Base-by-base conservation (phyloP, 331 rosid species). In the Rhamnella rubrinervis region DNA sequence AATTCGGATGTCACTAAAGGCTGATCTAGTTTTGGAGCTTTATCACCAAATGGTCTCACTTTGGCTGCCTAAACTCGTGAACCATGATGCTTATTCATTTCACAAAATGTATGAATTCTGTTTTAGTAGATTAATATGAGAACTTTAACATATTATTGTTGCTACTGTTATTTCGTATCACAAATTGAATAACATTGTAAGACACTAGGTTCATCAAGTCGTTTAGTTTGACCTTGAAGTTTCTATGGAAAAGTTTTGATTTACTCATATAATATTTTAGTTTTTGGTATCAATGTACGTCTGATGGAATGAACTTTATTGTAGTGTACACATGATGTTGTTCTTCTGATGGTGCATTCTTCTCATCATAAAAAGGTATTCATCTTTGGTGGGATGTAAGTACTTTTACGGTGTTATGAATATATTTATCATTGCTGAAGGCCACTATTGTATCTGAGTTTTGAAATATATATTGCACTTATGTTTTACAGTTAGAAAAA, bases 371-470 rank as follows among this genome's bases (percentile, higher is more conserved):
- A 17, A 15, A 51, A 25, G 75, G 55, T 67, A 18, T 11, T 14
- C 55, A 55, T 20, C 19, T 72, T 51, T 65, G 77, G 49, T 38
- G 77, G 60, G 62, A 66, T 35, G 11, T 59, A 59, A 50, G 10
- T n/a, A 20, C 16, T 19, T 39, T n/a, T 37, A 41, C 64, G 21
- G 66, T 65, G 61, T 57, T 70, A 61, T 55, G 51, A 39, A 70
- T 67, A 59, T 71, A 16, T 69, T 75, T 72, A 21, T 23, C 55
- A 59, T 46, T 74, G 77, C 78, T 55, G 56, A 56, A 73, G 71
- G 65, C 67, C 80, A 58, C 71, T 64, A 26, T 62, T 31, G 38
- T 66, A 46, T 59, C 47, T 41, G 10, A 21, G 46, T 56, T 69
- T 75, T 59, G 79, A 28, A 64, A 38, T 68, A 46, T 64, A 25